These are phyloP conservation scores for Pseudogymnoascus sp. DNA, from an alignment of 2,329 filamentous ascomycete species.

Conservation along the genomic window DNA sequence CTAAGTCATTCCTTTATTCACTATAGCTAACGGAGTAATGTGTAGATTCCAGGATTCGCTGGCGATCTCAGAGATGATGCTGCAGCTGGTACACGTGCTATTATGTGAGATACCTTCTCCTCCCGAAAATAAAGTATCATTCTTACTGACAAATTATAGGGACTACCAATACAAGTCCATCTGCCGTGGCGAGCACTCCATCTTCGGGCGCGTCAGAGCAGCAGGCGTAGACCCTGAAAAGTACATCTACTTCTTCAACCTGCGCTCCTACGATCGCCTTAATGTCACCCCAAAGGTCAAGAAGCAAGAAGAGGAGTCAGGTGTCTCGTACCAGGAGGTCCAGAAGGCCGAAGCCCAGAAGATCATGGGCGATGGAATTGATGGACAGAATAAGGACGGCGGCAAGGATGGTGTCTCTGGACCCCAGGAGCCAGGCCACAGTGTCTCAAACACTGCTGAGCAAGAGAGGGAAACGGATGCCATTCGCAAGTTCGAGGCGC, in stretches of 20 bases:
- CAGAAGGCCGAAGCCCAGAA: constrained; percentile 84
- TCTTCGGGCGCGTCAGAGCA: constrained; percentile 68
- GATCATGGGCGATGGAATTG: constrained; percentile 69
- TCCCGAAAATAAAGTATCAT: constrained; percentile 27
- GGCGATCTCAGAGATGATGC: constrained; percentile 79
- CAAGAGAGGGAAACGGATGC: constrained; percentile 37
- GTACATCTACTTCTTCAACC: constrained; percentile 88
- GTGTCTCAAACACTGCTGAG: constrained; percentile 29
- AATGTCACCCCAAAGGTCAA: constrained; percentile 70
- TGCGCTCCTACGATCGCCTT: constrained; percentile 85
- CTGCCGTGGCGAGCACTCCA: constrained; percentile 82
- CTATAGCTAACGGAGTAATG: neutral
- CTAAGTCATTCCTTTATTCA: neutral
- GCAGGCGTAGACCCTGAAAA: constrained; percentile 69
- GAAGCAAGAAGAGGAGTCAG: constrained; percentile 71
- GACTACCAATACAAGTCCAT: constrained; percentile 98
- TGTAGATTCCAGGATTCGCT: constrained; percentile 75
- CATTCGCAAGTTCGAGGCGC: constrained; percentile 46
- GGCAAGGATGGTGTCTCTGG: constrained; percentile 20
- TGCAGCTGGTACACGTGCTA: constrained; percentile 78
- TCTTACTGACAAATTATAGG: constrained; percentile 8
- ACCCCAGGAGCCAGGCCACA: constrained; percentile 12
- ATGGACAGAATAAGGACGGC: constrained; percentile 44
- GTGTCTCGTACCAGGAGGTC: constrained; percentile 75
- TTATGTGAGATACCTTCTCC: constrained; percentile 45